Percentiles rank a stretch among this genome's conserved stretches.
Conservation (phyloP, 148 eudicot species). For the Rhododendron henanense region DNA sequence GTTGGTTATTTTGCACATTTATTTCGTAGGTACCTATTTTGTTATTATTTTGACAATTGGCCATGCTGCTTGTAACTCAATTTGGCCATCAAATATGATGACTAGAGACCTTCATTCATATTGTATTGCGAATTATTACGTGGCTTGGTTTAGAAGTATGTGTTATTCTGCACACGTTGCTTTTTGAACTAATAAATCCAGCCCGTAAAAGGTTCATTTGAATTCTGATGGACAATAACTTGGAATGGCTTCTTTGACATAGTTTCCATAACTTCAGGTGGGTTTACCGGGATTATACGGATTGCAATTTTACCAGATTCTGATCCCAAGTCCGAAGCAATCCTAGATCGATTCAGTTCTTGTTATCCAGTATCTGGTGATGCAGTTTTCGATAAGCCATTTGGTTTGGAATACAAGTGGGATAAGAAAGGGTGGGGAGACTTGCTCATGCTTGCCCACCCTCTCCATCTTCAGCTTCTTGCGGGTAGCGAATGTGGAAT, state of each 20-base stretch:
- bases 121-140: neutral
- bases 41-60: neutral
- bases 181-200: neutral
- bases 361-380: constrained; percentile 77
- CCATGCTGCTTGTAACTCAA: neutral
- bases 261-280: constrained; percentile 43
- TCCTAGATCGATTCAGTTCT: constrained; percentile 65
- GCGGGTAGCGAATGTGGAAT: constrained; percentile 26
- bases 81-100: neutral
- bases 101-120: neutral
- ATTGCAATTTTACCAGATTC: constrained; percentile 55
- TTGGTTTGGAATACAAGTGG: constrained; percentile 70
- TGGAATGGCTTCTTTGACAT: constrained; percentile 65
- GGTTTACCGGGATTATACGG: constrained; percentile 62
- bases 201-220: neutral
- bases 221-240: constrained; percentile 44
- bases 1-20: neutral
- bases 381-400: constrained; percentile 55
- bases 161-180: neutral
- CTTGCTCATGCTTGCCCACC: constrained; percentile 85
- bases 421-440: constrained; percentile 82
- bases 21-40: neutral
- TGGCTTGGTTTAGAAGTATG: neutral
- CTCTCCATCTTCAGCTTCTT: constrained; percentile 67
- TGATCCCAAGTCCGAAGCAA: constrained; percentile 32